Evolutionary conservation across 805 yeast species (phyloP).

Genomic region (Kluyveromyces aestuarii): DNA sequence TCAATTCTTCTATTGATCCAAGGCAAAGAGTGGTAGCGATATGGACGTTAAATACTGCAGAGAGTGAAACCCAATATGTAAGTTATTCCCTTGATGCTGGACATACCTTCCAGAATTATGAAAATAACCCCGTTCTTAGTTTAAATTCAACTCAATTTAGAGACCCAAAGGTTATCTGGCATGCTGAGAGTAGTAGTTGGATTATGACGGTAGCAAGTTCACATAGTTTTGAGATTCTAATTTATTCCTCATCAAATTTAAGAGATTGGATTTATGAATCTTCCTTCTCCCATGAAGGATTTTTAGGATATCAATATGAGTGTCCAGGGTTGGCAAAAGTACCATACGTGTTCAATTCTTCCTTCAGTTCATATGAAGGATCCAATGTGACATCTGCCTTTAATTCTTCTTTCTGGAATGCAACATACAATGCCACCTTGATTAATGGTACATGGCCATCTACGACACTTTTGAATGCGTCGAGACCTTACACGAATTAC

Average conservation of each 20-base stretch:
- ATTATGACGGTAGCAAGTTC: conserved; percentile 25
- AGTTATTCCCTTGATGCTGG: conserved; percentile 33
- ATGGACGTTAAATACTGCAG: conserved; percentile 25
- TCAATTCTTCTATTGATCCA: conserved; percentile 18
- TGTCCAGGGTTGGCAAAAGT: conserved; percentile 32
- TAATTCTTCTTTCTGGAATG: not conserved
- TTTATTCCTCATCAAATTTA: conserved; percentile 23
- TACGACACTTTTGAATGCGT: no score
- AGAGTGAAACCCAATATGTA: conserved; percentile 26
- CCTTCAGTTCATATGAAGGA: conserved; percentile 1
- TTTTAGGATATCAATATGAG: conserved; percentile 33
- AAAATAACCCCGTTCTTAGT: conserved; percentile 27
- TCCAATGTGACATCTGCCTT: not conserved
- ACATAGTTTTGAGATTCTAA: conserved; percentile 23
- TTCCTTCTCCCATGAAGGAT: conserved; percentile 20
- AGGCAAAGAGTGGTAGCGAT: conserved; percentile 31
- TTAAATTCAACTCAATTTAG: conserved; percentile 25
- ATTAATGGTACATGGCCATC: conserved; percentile 3
- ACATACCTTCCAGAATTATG: conserved; percentile 24
- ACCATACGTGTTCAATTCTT: conserved; percentile 13
- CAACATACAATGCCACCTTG: conserved; percentile 4
- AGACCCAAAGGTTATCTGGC: conserved; percentile 32
- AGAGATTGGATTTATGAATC: conserved; percentile 24
- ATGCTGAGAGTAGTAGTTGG: conserved; percentile 22
- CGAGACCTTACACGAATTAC: no score